Percentiles rank a stretch among this genome's conserved stretches.
Evolutionary conservation across 2,329 filamentous ascomycete species (phyloP).

Genomic region (Neoscytalidium dimidiatum): DNA sequence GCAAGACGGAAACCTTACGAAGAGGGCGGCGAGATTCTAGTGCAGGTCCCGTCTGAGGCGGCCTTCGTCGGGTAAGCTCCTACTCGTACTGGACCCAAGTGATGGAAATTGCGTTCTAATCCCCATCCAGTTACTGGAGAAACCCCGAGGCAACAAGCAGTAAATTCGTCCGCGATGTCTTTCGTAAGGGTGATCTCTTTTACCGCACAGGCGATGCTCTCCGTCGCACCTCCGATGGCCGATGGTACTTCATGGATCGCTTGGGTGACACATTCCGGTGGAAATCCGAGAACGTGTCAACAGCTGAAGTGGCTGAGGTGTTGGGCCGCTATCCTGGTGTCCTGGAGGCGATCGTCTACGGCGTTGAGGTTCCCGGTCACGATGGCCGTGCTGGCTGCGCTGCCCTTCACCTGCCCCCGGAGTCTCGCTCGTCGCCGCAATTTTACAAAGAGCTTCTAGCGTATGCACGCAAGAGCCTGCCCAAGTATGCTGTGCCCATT

Average conservation of each 20-base stretch:
- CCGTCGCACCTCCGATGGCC: slow-evolving; percentile 46
- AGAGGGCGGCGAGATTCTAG: slow-evolving; percentile 9
- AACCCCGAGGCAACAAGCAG: slow-evolving; percentile 67
- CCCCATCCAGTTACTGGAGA: slow-evolving; percentile 68
- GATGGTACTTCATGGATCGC: slow-evolving; percentile 53
- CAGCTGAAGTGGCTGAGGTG: slow-evolving; percentile 50
- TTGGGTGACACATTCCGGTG: slow-evolving; percentile 53
- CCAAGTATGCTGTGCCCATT: slow-evolving; percentile 73
- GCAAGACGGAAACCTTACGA: slow-evolving; percentile 61
- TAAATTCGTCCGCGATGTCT: slow-evolving; percentile 50
- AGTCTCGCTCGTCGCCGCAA: neutral
- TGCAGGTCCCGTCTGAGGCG: neutral
- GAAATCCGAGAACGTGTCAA: slow-evolving; percentile 53
- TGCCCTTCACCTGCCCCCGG: slow-evolving; percentile 32
- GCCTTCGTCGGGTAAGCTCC: slow-evolving; percentile 51
- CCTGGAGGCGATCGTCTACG: slow-evolving; percentile 52
- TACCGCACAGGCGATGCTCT: slow-evolving; percentile 53
- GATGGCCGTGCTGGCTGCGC: slow-evolving; percentile 58
- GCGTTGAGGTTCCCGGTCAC: slow-evolving; percentile 51
- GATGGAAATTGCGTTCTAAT: slow-evolving; percentile 71
- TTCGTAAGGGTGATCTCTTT: slow-evolving; percentile 49
- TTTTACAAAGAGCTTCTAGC: neutral
- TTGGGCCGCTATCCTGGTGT: slow-evolving; percentile 48
- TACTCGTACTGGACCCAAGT: slow-evolving; percentile 52
- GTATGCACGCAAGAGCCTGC: slow-evolving; percentile 61